Evolutionary conservation across 108 stramenopile genomes (phyloP), one percentile per base, ranked within the genome.

Genomic region (Skeletonema menzelii): DNA sequence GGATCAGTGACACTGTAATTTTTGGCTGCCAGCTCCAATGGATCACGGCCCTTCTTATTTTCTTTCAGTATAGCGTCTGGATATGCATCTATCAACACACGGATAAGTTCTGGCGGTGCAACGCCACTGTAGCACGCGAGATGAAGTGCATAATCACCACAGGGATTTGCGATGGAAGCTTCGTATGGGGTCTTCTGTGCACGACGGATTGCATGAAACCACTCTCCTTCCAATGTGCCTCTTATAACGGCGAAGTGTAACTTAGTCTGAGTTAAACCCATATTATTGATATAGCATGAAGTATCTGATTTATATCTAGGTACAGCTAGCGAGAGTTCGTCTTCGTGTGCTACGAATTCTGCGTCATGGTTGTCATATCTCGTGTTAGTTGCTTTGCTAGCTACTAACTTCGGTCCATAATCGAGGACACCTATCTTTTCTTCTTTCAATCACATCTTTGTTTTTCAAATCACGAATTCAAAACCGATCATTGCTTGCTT

Each of bases 201-300:
- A 20, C 24, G 44, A 11, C 67, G 38, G n/a, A 59, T 12, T 24
- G n/a, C n/a, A 59, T 53, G 34, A 38, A 46, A 40, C 60, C 53
- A 28, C 24, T 64, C 75, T 63, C 66, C 34, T 70, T 65, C 49
- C 59, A 56, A 4, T 0, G 49, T 49, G 17, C 56, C 56, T 11
- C 56, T 12, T 22, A 80, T 37, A 32, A 75, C 40, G 20, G 46
- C 59, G 35, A 59, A 79, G 34, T 79, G 77, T 5, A 79, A 32
- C 34, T 79, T 79, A 5, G 77, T 73, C 53, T 79, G 77, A 5
- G 26, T 70, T 14, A 40, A 35, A 3, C 76, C 76, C 76, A 77
- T 22, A 17, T 47, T 19, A 19, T n/a, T n/a, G n/a, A n/a, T n/a
- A n/a, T n/a, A n/a, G n/a, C n/a, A n/a, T n/a, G n/a, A n/a, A n/a